Conservation (phyloP, 352 stramenopile species). For the Peronospora farinosa region DNA sequence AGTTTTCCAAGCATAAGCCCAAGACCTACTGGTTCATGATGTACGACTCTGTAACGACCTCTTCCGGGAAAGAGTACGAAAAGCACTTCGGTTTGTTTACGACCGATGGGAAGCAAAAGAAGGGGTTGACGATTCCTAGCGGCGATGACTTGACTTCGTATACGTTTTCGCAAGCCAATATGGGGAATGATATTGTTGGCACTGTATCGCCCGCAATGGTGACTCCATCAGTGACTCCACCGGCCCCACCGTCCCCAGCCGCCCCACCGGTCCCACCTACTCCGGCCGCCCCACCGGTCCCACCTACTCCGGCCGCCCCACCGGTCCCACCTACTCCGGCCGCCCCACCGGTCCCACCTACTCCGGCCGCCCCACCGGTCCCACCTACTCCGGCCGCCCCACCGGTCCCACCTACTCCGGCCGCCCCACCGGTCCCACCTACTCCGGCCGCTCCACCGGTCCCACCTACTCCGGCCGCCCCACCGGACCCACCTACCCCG, state of each 20-base stretch:
- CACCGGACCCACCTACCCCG: too few relatives aligned
- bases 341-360: background rate
- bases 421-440: background rate
- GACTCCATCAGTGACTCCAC: too few relatives aligned
- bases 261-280: too few relatives aligned
- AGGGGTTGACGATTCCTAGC: constrained; percentile 33
- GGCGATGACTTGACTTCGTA: background rate
- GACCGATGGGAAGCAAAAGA: constrained; percentile 31
- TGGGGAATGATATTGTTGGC: background rate
- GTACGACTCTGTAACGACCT: constrained; percentile 51
- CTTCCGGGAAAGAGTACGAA: constrained; percentile 45
- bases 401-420: background rate
- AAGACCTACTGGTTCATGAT: constrained; percentile 64
- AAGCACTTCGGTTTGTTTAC: constrained; percentile 56
- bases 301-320: background rate
- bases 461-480: too few relatives aligned
- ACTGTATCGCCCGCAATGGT: background rate
- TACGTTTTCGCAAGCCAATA: background rate
- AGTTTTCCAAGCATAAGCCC: constrained; percentile 31
- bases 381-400: background rate
- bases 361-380: too few relatives aligned
- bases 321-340: background rate
- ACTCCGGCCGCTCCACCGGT: too few relatives aligned
- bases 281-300: background rate
- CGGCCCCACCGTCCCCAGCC: too few relatives aligned